Percentiles rank a stretch among this genome's conserved stretches.
phyloP scores from a whole-genome alignment of 768 basidiomycete species.

The Myochromella boudieri region DNA sequence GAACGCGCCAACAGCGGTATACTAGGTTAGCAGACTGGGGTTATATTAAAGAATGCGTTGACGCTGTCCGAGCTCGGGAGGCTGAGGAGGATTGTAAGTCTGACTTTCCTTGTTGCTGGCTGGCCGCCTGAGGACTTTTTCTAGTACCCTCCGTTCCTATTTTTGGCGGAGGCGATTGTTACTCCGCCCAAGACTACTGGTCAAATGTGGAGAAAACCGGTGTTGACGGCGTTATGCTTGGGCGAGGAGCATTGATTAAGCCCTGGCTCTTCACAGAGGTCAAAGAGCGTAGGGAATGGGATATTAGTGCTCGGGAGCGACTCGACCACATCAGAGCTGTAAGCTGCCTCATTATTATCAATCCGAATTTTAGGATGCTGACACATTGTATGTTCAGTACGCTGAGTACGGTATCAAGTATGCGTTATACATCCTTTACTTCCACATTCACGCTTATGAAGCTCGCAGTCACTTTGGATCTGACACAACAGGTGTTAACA shows the following conservation, averaged over 20 bases:
- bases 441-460: background rate
- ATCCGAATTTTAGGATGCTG: background rate
- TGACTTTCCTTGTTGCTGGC: background rate
- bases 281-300: constrained; percentile 91
- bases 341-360: constrained; percentile 18
- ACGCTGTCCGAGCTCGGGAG: constrained; percentile 70
- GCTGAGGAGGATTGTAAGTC: constrained; percentile 69
- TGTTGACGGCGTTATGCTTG: constrained; percentile 96
- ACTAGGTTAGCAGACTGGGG: constrained; percentile 91
- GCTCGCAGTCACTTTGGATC: constrained; percentile 73
- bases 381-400: constrained; percentile 44
- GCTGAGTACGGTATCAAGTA: constrained; percentile 85
- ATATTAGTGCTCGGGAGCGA: constrained; percentile 83
- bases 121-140: constrained; percentile 1
- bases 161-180: constrained; percentile 95
- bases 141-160: constrained; percentile 86
- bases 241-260: constrained; percentile 92
- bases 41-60: constrained; percentile 87
- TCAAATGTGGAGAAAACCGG: constrained; percentile 71
- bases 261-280: constrained; percentile 96
- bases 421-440: constrained; percentile 19
- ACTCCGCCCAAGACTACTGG: constrained; percentile 85
- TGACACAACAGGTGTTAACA: constrained; percentile 87
- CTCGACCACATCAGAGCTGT: constrained; percentile 79
- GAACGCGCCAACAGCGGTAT: constrained; percentile 94